Percentiles rank a stretch among this genome's conserved stretches.
phyloP scores from a whole-genome alignment of 1,284 basidiomycete species.

The Inonotus obliquus region DNA sequence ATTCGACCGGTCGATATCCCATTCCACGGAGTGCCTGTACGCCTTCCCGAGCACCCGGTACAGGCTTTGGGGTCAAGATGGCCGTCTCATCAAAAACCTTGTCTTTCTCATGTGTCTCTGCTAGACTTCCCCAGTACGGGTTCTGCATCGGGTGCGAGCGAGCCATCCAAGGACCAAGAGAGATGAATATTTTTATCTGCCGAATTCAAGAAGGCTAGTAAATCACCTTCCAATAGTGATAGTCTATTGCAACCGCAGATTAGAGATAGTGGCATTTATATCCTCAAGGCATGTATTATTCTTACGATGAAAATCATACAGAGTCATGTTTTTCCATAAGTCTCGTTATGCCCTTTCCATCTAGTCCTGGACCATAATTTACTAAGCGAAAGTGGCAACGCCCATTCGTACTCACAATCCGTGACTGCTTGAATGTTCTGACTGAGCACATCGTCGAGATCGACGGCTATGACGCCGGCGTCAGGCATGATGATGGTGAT shows the following conservation, averaged over 20 bases:
- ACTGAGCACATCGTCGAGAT: slow-evolving; percentile 75
- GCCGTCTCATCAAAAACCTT: slow-evolving; percentile 53
- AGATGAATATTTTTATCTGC: no score
- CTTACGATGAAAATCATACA: slow-evolving; percentile 65
- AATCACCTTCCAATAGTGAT: slow-evolving; percentile 66
- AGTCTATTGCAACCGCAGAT: slow-evolving; percentile 35
- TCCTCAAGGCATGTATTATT: not conserved
- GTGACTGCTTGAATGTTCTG: slow-evolving; percentile 64
- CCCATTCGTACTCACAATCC: slow-evolving; percentile 46
- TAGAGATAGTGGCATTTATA: not conserved
- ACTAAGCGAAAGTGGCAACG: no score
- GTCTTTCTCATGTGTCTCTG: slow-evolving; percentile 57
- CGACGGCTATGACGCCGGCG: slow-evolving; percentile 53
- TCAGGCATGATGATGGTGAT: slow-evolving; percentile 1
- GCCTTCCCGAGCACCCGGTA: slow-evolving; percentile 64
- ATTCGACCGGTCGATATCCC: slow-evolving; percentile 67
- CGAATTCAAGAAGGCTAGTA: not conserved
- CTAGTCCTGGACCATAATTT: no score
- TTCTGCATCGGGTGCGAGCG: no score
- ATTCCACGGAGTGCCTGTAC: slow-evolving; percentile 49
- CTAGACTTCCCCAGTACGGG: slow-evolving; percentile 65
- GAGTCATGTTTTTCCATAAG: slow-evolving; percentile 49
- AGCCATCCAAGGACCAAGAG: no score
- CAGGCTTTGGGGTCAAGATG: slow-evolving; percentile 49
- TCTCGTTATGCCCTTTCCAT: slow-evolving; percentile 65